These are phyloP conservation scores for Knufia fluminis DNA, from an alignment of 2,329 filamentous ascomycete genomes.

Conservation along the genomic window DNA sequence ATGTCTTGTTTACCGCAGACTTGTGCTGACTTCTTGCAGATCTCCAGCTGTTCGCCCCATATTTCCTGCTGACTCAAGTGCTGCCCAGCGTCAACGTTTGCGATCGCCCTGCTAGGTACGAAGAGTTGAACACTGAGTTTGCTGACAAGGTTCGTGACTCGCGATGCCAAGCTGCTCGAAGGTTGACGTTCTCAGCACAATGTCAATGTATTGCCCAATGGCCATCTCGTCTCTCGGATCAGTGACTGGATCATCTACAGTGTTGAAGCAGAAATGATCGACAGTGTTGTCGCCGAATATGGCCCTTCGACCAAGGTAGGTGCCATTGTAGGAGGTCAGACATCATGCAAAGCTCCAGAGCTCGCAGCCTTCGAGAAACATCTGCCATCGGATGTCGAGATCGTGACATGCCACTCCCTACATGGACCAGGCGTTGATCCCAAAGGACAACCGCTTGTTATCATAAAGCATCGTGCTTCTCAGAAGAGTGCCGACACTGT, in stretches of 20 bases:
- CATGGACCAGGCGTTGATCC: conserved; percentile 88
- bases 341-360: conserved; percentile 95
- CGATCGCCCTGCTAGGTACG: conserved; percentile 82
- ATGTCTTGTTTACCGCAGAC: background rate
- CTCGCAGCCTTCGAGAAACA: conserved; percentile 86
- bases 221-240: conserved; percentile 86
- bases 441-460: conserved; percentile 75
- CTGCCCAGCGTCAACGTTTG: conserved; percentile 76
- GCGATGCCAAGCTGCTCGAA: conserved; percentile 31
- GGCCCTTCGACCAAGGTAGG: conserved; percentile 90
- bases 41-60: background rate
- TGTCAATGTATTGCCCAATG: conserved; percentile 84
- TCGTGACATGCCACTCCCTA: conserved; percentile 91
- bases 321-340: conserved; percentile 94
- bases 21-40: background rate
- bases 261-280: conserved; percentile 88
- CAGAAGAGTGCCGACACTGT: conserved; percentile 68
- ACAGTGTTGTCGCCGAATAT: conserved; percentile 75
- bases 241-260: conserved; percentile 99
- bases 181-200: conserved; percentile 51
- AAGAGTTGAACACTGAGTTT: conserved; percentile 72
- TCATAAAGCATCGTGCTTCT: conserved; percentile 87
- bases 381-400: conserved; percentile 79
- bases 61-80: background rate
- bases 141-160: conserved; percentile 66